Conservation (phyloP, 164 flowering plant genomes). For the Aristolochia fimbriata region DNA sequence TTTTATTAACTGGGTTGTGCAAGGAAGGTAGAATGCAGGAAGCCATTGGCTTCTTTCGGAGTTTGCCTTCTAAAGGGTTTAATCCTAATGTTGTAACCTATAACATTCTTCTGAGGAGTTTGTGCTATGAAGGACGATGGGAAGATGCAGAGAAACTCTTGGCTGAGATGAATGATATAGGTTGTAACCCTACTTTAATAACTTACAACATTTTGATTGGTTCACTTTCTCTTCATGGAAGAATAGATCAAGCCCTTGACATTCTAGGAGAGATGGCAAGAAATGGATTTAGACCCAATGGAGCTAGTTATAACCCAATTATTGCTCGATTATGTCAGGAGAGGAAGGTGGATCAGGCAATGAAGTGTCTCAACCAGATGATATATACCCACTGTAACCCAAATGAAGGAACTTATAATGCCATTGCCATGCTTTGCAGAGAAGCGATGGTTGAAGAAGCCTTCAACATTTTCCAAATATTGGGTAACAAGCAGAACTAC, state of each 20-base stretch:
- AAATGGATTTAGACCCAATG: slow-evolving; percentile 38
- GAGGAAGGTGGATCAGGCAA: slow-evolving; percentile 47
- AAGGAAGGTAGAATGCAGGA: slow-evolving; percentile 71
- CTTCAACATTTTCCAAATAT: slow-evolving; percentile 49
- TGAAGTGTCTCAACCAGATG: slow-evolving; percentile 65
- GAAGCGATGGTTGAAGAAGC: slow-evolving; percentile 63
- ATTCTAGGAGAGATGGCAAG: slow-evolving; percentile 54
- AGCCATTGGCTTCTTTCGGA: slow-evolving; percentile 53
- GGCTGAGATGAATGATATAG: slow-evolving; percentile 65
- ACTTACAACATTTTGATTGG: slow-evolving; percentile 75
- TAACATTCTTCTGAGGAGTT: slow-evolving; percentile 61
- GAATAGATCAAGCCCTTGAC: slow-evolving; percentile 49
- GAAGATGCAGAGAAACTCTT: slow-evolving; percentile 65
- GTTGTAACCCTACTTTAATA: slow-evolving; percentile 47
- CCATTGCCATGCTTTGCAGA: slow-evolving; percentile 59
- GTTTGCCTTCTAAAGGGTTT: slow-evolving; percentile 60
- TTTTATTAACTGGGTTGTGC: slow-evolving; percentile 75
- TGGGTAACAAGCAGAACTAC: slow-evolving; percentile 44
- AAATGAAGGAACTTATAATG: slow-evolving; percentile 79
- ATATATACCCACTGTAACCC: slow-evolving; percentile 36
- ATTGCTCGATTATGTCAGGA: slow-evolving; percentile 58
- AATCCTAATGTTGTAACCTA: slow-evolving; percentile 73
- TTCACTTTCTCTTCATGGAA: slow-evolving; percentile 60
- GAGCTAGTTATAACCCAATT: slow-evolving; percentile 73
- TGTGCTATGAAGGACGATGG: slow-evolving; percentile 68